Conservation (phyloP, 768 basidiomycete genomes). For the Lentinula sp. region DNA sequence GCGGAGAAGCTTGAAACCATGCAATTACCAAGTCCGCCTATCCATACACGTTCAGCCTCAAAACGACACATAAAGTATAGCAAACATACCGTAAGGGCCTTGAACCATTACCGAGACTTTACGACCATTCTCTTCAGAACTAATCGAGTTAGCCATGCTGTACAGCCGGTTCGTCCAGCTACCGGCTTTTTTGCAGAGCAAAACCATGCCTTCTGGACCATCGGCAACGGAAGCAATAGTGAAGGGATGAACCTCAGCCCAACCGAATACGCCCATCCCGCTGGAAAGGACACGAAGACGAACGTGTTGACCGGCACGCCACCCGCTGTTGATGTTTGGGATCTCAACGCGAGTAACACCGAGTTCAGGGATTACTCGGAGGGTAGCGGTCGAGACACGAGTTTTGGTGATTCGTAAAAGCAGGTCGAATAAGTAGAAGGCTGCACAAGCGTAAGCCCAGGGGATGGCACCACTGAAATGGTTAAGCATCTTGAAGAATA, state of each 20-base stretch:
- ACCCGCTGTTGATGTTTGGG: conserved; percentile 39
- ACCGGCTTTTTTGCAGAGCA: conserved; percentile 39
- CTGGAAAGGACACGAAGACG: conserved; percentile 42
- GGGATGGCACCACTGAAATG: neutral
- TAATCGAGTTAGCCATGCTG: conserved; percentile 20
- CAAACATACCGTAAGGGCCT: conserved; percentile 35
- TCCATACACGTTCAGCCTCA: conserved; percentile 11
- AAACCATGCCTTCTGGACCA: conserved; percentile 36
- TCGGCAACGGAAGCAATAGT: conserved; percentile 49
- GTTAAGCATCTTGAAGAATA: neutral
- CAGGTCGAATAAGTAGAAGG: conserved; percentile 39
- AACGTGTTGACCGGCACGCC: conserved; percentile 61
- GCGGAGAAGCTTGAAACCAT: conserved; percentile 42
- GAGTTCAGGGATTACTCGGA: conserved; percentile 40
- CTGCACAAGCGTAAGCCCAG: conserved; percentile 12
- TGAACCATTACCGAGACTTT: conserved; percentile 28
- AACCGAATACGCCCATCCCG: conserved; percentile 29
- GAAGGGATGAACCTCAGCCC: conserved; percentile 52
- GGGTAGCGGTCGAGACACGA: conserved; percentile 33
- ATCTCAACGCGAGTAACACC: conserved; percentile 42
- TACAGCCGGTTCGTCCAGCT: conserved; percentile 40
- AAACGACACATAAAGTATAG: neutral
- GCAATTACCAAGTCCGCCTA: conserved; percentile 38
- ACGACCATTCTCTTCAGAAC: conserved; percentile 12
- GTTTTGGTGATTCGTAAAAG: conserved; percentile 42